Evolutionary conservation across 352 stramenopile genomes (phyloP).

Genomic region (Achlya hypogyna): DNA sequence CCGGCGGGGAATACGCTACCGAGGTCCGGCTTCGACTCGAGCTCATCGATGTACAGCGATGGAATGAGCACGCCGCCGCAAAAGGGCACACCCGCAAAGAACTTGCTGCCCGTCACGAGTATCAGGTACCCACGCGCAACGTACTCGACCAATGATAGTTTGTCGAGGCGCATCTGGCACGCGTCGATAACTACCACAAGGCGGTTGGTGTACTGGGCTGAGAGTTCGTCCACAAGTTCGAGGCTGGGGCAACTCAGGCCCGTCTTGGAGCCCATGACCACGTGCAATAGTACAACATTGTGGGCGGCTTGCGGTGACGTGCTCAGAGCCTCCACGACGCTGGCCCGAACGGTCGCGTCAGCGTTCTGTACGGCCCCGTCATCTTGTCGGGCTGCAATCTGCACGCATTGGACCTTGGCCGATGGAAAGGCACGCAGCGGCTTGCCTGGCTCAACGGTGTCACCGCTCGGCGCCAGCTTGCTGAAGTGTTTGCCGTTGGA

Average conservation of each 20-base stretch:
- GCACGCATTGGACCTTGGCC: constrained; percentile 53
- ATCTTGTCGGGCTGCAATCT: constrained; percentile 46
- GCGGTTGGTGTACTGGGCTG: constrained; percentile 46
- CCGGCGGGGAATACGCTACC: constrained; percentile 53
- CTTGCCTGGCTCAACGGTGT: constrained; percentile 33
- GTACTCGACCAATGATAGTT: constrained; percentile 53
- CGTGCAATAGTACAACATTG: constrained; percentile 75
- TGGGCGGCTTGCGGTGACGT: constrained; percentile 27
- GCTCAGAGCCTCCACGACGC: constrained; percentile 36
- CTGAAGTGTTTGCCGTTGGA: constrained; percentile 76
- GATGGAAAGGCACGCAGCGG: constrained; percentile 48
- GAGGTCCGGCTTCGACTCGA: constrained; percentile 56
- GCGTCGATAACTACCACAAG: constrained; percentile 79
- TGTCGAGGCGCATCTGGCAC: constrained; percentile 77
- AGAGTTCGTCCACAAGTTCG: constrained; percentile 41
- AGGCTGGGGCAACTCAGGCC: constrained; percentile 73
- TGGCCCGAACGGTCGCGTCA: constrained; percentile 33
- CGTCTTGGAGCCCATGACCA: constrained; percentile 81
- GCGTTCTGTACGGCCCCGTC: constrained; percentile 41
- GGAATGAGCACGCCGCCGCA: constrained; percentile 78
- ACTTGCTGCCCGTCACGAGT: constrained; percentile 82
- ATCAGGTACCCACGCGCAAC: constrained; percentile 50
- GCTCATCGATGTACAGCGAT: constrained; percentile 62
- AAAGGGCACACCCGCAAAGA: constrained; percentile 80
- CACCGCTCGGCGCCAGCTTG: constrained; percentile 61